These are phyloP conservation scores for Pichia norvegensis DNA, from an alignment of 1,139 yeast species.

Conservation along the genomic window DNA sequence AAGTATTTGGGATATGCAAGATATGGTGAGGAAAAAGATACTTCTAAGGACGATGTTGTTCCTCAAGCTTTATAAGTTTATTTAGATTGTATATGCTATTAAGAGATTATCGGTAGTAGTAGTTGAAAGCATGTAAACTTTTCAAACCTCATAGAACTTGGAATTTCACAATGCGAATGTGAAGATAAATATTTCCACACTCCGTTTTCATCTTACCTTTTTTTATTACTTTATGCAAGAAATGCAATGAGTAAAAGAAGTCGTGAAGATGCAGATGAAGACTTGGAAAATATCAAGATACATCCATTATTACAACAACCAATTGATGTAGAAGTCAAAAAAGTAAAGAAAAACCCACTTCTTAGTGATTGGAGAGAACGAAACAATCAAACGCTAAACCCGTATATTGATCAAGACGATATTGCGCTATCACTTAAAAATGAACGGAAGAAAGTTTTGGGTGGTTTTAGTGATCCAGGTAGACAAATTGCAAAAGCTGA, in stretches of 20 bases:
- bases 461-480: constrained; percentile 44
- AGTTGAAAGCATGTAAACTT: no score
- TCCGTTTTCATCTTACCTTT: no score
- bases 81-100: no score
- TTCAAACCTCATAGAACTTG: no score
- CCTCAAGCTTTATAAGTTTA: not conserved
- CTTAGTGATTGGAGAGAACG: constrained; percentile 2
- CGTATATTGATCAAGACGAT: not conserved
- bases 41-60: constrained; percentile 8
- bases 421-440: not conserved
- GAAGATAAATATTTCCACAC: no score
- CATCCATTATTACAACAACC: constrained; percentile 47
- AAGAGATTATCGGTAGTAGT: no score
- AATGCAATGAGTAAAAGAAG: not conserved
- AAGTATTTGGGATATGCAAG: constrained; percentile 21
- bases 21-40: constrained; percentile 19
- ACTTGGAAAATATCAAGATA: constrained; percentile 36
- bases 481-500: constrained; percentile 54
- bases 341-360: not conserved
- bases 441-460: constrained; percentile 22
- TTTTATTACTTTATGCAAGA: no score
- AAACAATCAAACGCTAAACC: not conserved
- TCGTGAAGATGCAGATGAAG: constrained; percentile 14
- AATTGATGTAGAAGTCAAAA: not conserved
- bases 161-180: no score